Conservation (phyloP, 352 stramenopile species). For the Pythium chondricola region DNA sequence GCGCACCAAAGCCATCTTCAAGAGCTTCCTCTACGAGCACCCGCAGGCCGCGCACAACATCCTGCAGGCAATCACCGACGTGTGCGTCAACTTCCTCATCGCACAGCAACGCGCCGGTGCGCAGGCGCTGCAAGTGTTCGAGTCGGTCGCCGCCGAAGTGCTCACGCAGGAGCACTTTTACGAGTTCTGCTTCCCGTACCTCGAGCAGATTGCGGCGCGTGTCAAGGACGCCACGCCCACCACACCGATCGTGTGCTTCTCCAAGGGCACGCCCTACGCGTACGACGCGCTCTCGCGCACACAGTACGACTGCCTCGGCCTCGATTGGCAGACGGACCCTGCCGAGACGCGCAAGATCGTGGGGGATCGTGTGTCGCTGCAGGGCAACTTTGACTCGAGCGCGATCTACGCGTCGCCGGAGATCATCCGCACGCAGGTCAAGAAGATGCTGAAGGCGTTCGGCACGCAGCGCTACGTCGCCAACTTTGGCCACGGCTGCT, state of each 20-base stretch:
- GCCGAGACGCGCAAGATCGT: constrained; percentile 76
- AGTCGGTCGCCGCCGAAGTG: constrained; percentile 94
- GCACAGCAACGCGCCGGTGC: constrained; percentile 91
- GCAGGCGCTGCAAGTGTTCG: constrained; percentile 96
- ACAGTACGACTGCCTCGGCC: constrained; percentile 93
- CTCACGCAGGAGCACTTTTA: constrained; percentile 93
- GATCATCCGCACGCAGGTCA: constrained; percentile 79
- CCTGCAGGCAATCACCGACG: constrained; percentile 91
- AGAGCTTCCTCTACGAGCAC: constrained; percentile 94
- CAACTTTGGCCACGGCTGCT: constrained; percentile 97
- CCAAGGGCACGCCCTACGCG: constrained; percentile 79
- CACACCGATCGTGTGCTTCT: constrained; percentile 80
- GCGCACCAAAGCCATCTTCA: constrained; percentile 92
- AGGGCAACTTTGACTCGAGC: constrained; percentile 92
- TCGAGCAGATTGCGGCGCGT: constrained; percentile 71
- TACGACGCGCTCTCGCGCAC: constrained; percentile 67
- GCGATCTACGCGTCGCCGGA: constrained; percentile 83
- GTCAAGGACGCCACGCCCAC: constrained; percentile 63
- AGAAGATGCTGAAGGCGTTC: constrained; percentile 93
- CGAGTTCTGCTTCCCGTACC: constrained; percentile 92
- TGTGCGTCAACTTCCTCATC: constrained; percentile 95
- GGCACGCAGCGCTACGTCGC: constrained; percentile 95
- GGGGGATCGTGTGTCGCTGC: constrained; percentile 64
- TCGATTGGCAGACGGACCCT: constrained; percentile 94
- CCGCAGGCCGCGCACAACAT: constrained; percentile 88